Evolutionary conservation across 495 filamentous ascomycete species (phyloP), one percentile per base, ranked within the genome.

Genomic region (Lophium mytilinum): DNA sequence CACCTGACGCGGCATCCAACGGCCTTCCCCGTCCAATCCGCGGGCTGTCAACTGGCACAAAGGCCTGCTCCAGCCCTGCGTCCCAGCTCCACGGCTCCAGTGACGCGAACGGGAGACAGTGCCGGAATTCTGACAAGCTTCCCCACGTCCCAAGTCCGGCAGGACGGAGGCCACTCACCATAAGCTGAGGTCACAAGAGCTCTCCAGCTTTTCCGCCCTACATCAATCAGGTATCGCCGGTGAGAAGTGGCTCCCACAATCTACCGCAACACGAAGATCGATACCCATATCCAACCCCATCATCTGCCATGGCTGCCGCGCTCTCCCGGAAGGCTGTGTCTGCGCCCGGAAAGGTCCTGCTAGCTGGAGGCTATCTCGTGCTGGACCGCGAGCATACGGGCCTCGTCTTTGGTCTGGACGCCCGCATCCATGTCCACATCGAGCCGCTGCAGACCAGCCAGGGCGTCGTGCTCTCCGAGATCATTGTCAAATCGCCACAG

Each of bases 361-460:
- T 98, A 14, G 89, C 91, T 48, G 93, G 93, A 39, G 93, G 93
- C 41, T 98, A 96, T 68, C 83, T 98, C 11, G 90, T 96, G 9
- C 84, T 98, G 19, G 94, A 97, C 73, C 83, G 87, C 50, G 76
- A 79, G 39, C 91, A 95, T 66, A 91, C 88, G 1, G 94, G 85
- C 9, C 82, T 95, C 15, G 92, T 97, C 7, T 95, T 96, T 69
- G 93, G 90, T 14, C 86, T 98, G 50, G 88, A 91, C 72, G 92
- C 93, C 49, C 81, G 93, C 54, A 95, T 98, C 61, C 90, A 96
- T 70, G 83, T 90, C 51, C 72, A 89, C 58, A 86, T 92, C 17
- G 79, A 86, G 62, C 72, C 77, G 46, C 67, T 81, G 18, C 73
- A 58, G 66, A 80, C 78, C 39, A 79, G 75, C 63, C 68, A 72